phyloP scores from a whole-genome alignment of 192 early-diverging fungal species.

The Podila verticillata region DNA sequence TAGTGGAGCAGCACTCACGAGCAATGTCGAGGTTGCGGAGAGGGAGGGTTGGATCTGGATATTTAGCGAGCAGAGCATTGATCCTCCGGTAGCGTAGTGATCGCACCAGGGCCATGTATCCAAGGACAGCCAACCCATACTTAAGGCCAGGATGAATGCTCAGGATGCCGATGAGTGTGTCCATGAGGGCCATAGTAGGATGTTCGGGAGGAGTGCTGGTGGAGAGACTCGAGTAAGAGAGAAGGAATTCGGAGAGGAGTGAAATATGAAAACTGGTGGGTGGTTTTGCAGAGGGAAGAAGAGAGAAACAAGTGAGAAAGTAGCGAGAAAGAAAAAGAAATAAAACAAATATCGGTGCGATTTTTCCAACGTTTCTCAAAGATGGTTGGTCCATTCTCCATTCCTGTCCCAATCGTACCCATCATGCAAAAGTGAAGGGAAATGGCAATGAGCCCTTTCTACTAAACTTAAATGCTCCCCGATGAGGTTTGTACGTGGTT shows the following conservation, averaged over 20 bases:
- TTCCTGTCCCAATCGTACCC: too few species aligned
- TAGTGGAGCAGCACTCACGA: slow-evolving; percentile 14
- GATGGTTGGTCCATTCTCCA: too few species aligned
- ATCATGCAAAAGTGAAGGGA: too few species aligned
- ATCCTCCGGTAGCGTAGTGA: slow-evolving; percentile 29
- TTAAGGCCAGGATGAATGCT: background rate
- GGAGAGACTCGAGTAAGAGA: background rate
- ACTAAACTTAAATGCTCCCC: too few species aligned
- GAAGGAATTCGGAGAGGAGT: background rate
- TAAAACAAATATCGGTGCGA: background rate
- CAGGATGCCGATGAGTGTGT: slow-evolving; percentile 5
- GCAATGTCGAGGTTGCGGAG: slow-evolving; percentile 32
- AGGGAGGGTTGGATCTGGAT: slow-evolving; percentile 41
- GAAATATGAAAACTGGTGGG: background rate
- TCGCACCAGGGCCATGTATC: slow-evolving; percentile 28
- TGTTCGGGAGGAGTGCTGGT: background rate
- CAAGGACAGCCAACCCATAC: background rate
- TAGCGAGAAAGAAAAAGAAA: background rate
- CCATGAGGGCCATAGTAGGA: background rate
- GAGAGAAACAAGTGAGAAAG: slow-evolving; percentile 1
- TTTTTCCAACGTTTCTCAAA: too few species aligned
- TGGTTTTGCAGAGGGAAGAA: background rate
- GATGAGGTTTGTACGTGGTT: too few species aligned
- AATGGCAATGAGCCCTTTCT: too few species aligned
- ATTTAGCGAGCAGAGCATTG: slow-evolving; percentile 34